A percentile compares a stretch with the other conserved stretches of the same genome.
Evolutionary conservation across 371 early-diverging fungal genomes (phyloP).

Genomic region (Apophysomyces variabilis): DNA sequence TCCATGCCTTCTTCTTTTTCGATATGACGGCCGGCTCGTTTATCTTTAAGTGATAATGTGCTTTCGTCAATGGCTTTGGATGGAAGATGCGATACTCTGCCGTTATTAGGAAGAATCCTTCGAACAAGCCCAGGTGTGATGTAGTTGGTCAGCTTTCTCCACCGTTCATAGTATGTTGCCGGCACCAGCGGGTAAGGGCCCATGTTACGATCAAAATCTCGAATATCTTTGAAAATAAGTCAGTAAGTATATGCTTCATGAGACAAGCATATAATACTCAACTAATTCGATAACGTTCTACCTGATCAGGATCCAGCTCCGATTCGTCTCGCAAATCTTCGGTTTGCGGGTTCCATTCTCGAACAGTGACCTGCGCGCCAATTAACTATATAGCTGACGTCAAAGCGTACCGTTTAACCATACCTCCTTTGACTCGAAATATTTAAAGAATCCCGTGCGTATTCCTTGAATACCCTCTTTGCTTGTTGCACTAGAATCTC

Average conservation of each 20-base stretch:
- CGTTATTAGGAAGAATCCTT: conserved; percentile 66
- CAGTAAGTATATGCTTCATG: background rate
- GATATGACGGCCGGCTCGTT: conserved; percentile 41
- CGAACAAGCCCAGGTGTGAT: conserved; percentile 62
- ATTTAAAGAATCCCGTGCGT: conserved; percentile 77
- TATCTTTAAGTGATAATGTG: conserved; percentile 26
- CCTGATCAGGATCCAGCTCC: conserved; percentile 52
- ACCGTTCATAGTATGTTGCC: conserved; percentile 66
- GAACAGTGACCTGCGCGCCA: conserved; percentile 66
- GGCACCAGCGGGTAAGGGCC: conserved; percentile 87
- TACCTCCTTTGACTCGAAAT: conserved; percentile 72
- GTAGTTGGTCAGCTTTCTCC: conserved; percentile 72
- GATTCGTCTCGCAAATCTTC: conserved; percentile 63
- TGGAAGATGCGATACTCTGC: conserved; percentile 55
- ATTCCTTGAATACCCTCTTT: conserved; percentile 65
- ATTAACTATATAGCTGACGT: conserved; percentile 8
- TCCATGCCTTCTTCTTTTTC: conserved; percentile 52
- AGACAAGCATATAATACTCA: conserved; percentile 14
- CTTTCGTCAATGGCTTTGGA: conserved; percentile 22
- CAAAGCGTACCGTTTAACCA: background rate
- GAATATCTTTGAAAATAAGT: conserved; percentile 58
- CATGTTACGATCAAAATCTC: conserved; percentile 80
- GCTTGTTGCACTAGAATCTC: conserved; percentile 47
- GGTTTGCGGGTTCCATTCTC: conserved; percentile 66
- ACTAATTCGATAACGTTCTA: conserved; percentile 52